A percentile compares a stretch with the other conserved stretches of the same genome.
Evolutionary conservation across 1,284 basidiomycete species (phyloP).

Genomic region (Farysia itapuensis): DNA sequence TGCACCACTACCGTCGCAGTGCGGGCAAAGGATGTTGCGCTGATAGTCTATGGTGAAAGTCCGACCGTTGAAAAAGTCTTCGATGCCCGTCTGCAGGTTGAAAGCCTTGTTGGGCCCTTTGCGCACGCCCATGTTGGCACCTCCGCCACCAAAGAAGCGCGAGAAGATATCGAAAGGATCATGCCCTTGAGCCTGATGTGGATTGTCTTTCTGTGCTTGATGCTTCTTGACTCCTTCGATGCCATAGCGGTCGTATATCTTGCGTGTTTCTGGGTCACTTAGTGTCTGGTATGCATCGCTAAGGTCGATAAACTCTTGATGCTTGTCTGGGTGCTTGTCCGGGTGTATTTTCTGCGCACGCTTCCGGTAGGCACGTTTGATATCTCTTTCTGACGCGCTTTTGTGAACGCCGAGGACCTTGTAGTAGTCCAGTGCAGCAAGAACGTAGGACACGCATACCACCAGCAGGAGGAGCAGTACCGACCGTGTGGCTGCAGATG

Average conservation of each 20-base stretch:
- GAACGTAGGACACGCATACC: background rate
- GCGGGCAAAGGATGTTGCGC: constrained; percentile 51
- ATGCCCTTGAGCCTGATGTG: constrained; percentile 26
- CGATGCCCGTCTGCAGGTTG: constrained; percentile 47
- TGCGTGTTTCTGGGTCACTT: constrained; percentile 47
- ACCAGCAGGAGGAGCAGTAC: background rate
- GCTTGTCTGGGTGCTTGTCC: constrained; percentile 58
- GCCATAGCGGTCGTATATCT: constrained; percentile 55
- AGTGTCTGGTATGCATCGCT: constrained; percentile 58
- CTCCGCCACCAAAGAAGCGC: constrained; percentile 52
- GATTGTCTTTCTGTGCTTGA: constrained; percentile 40
- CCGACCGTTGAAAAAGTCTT: constrained; percentile 53
- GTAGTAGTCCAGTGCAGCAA: constrained; percentile 44
- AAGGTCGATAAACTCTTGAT: constrained; percentile 61
- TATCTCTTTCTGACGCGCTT: constrained; percentile 49
- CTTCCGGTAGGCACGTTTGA: constrained; percentile 57
- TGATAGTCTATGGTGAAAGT: constrained; percentile 45
- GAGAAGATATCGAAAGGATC: constrained; percentile 58
- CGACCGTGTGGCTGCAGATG: too few species aligned
- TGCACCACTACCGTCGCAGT: constrained; percentile 57
- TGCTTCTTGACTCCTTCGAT: constrained; percentile 57
- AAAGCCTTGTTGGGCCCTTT: constrained; percentile 54
- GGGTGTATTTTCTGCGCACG: constrained; percentile 57
- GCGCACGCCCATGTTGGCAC: constrained; percentile 27
- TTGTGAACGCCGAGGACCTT: constrained; percentile 53